These are phyloP conservation scores for Drechslerella coelobrocha DNA, from an alignment of 2,329 filamentous ascomycete species.

Conservation along the genomic window DNA sequence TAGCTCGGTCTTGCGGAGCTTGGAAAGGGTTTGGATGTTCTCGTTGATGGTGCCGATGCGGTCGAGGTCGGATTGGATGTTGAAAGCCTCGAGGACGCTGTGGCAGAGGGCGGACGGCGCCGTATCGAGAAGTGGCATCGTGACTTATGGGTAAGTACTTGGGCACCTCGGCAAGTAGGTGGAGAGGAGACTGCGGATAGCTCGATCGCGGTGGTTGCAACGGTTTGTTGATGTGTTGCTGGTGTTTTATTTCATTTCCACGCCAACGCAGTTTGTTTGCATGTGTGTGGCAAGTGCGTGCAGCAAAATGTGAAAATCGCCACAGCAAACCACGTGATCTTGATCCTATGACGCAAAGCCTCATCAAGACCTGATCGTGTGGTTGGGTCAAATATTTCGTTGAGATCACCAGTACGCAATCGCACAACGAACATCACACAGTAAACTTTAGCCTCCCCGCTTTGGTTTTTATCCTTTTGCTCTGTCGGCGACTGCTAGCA, in stretches of 20 bases:
- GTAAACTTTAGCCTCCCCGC: neutral
- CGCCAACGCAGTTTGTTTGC: conserved; percentile 37
- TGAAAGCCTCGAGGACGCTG: conserved; percentile 66
- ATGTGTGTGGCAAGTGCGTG: conserved; percentile 23
- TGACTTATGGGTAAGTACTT: no score
- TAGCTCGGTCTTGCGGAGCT: conserved; percentile 70
- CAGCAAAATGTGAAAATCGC: conserved; percentile 3
- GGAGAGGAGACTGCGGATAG: neutral
- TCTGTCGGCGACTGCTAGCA: neutral
- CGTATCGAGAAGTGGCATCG: conserved; percentile 41
- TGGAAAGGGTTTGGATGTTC: conserved; percentile 80
- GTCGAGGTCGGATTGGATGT: conserved; percentile 84
- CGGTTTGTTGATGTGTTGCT: conserved; percentile 38
- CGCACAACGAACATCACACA: neutral
- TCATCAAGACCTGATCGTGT: conserved; percentile 15
- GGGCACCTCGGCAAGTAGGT: neutral
- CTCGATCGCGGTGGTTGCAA: neutral
- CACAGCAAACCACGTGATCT: conserved; percentile 28
- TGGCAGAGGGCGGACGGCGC: conserved; percentile 38
- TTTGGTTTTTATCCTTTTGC: neutral
- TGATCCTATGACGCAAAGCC: conserved; percentile 46
- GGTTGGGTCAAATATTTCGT: conserved; percentile 36
- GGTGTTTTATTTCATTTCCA: conserved; percentile 49
- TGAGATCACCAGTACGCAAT: neutral
- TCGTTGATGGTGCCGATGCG: conserved; percentile 83